Evolutionary conservation across 208 protist genomes (phyloP).

Genomic region (Trypanosoma lewisi): DNA sequence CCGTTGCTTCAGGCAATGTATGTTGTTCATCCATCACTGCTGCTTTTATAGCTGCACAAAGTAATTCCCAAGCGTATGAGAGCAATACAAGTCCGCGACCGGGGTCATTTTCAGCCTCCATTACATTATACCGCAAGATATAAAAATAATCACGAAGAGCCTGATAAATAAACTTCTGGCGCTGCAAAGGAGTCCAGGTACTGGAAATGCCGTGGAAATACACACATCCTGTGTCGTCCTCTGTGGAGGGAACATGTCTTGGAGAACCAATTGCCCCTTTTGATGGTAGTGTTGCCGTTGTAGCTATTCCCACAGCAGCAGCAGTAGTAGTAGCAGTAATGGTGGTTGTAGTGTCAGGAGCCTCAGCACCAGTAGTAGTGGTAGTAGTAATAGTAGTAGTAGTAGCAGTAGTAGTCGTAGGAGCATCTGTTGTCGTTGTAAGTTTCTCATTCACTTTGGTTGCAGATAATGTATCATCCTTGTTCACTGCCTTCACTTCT

Average conservation of each 20-base stretch:
- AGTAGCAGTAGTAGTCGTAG: too few species aligned
- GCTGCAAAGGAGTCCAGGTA: neutral
- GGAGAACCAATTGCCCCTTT: slow-evolving; percentile 1
- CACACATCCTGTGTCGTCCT: neutral
- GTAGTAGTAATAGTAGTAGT: too few species aligned
- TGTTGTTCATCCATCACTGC: slow-evolving; percentile 3
- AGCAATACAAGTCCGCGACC: slow-evolving; percentile 21
- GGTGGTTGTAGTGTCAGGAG: too few species aligned
- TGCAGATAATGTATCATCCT: slow-evolving; percentile 1
- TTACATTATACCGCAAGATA: slow-evolving; percentile 19
- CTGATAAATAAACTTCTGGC: slow-evolving; percentile 12
- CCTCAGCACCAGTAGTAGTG: too few species aligned
- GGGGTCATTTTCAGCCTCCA: slow-evolving; percentile 23
- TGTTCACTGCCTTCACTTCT: slow-evolving; percentile 14
- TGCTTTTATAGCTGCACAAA: slow-evolving; percentile 4
- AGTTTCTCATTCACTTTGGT: slow-evolving; percentile 3
- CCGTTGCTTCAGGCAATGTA: neutral
- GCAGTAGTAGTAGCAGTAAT: too few species aligned
- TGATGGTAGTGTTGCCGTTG: neutral
- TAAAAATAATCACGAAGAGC: slow-evolving; percentile 23
- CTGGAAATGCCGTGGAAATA: neutral
- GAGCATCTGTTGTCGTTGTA: slow-evolving; percentile 11
- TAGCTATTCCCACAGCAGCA: too few species aligned
- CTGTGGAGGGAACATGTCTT: neutral
- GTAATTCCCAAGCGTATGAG: slow-evolving; percentile 21